phyloP scores from a whole-genome alignment of 331 rosid species.

The Saraca asoca region DNA sequence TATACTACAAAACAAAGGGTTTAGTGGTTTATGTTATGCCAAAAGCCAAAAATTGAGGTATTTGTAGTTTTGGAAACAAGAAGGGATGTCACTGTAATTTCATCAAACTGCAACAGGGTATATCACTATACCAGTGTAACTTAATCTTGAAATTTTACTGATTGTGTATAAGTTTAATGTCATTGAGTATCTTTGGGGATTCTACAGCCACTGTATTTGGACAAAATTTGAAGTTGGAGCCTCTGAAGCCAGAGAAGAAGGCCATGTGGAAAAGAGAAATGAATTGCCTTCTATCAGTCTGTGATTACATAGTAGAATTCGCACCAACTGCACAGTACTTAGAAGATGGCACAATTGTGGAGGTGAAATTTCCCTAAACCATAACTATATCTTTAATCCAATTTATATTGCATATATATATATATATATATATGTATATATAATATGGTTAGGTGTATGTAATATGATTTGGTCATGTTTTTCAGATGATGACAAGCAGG shows the following conservation, averaged over 20 bases:
- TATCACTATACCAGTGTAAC: no score
- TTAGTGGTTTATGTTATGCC: no score
- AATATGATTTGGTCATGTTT: constrained; percentile 17
- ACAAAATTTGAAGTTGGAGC: constrained; percentile 79
- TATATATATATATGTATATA: background rate
- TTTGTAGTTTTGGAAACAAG: no score
- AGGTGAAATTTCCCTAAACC: constrained; percentile 50
- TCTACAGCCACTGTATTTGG: constrained; percentile 85
- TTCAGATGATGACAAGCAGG: constrained; percentile 80
- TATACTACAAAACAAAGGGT: no score
- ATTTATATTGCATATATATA: no score
- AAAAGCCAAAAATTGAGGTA: no score
- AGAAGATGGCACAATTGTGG: constrained; percentile 70
- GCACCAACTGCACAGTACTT: constrained; percentile 65
- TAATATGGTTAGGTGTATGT: constrained; percentile 3
- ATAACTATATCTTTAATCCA: constrained; percentile 1
- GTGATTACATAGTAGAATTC: constrained; percentile 88
- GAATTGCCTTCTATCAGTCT: constrained; percentile 84
- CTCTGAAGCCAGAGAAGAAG: constrained; percentile 82
- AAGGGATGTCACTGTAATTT: no score
- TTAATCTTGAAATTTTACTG: background rate
- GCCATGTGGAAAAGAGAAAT: constrained; percentile 97
- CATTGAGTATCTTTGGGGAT: constrained; percentile 7
- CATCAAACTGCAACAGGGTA: no score
- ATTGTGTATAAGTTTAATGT: constrained; percentile 19